A percentile compares a stretch with the other conserved stretches of the same genome.
Evolutionary conservation across 352 stramenopile genomes (phyloP).

Genomic region (Pythium insidiosum): DNA sequence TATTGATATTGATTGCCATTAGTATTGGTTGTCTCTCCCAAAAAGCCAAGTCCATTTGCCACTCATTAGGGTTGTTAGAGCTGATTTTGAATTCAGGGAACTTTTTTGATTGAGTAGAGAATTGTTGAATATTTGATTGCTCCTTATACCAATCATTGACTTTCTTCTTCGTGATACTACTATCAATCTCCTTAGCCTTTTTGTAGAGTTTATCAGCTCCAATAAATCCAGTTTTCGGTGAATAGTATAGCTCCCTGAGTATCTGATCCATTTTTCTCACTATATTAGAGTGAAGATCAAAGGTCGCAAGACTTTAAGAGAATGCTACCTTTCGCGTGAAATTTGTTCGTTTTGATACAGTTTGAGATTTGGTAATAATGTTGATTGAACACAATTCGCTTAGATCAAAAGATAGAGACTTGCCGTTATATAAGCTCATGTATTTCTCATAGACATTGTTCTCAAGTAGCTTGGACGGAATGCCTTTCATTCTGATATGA

Average conservation of each 20-base stretch:
- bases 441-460: too few species aligned
- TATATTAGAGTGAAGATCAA: too few species aligned
- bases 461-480: too few species aligned
- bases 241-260: constrained; percentile 15
- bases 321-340: too few species aligned
- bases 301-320: too few species aligned
- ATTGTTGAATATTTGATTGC: constrained; percentile 16
- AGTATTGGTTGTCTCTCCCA: constrained; percentile 14
- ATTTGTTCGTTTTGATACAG: too few species aligned
- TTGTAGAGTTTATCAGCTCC: constrained; percentile 12
- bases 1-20: constrained; percentile 30
- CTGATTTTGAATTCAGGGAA: constrained; percentile 10
- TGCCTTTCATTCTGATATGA: too few species aligned
- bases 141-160: constrained; percentile 15
- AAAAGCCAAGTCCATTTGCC: constrained; percentile 26
- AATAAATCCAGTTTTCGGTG: constrained; percentile 18
- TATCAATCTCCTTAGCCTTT: constrained; percentile 13
- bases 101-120: constrained; percentile 9
- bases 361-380: too few species aligned
- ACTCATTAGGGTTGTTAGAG: constrained; percentile 16
- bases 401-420: too few species aligned
- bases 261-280: too few species aligned
- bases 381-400: too few species aligned
- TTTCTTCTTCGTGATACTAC: constrained; percentile 11
- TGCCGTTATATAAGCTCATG: too few species aligned